Evolutionary conservation across 106 monocot genomes (phyloP), one percentile per base, ranked within the genome.

Genomic region (Platanthera guangdongensis): DNA sequence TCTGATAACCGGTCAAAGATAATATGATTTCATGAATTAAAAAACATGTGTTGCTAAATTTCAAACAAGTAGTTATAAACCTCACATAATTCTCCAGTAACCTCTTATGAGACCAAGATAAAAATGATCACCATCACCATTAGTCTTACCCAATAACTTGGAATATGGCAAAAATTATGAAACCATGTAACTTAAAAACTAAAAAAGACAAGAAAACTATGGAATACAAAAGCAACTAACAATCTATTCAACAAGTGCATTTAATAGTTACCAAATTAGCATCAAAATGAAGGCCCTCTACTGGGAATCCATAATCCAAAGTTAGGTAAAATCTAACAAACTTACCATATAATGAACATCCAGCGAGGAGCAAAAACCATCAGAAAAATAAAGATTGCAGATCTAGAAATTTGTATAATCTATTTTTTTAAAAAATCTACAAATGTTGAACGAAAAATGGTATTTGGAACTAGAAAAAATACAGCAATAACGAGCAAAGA

Each of bases 211-310:
- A 12, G 11, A 39, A 1, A 68, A 68, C 46, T 14, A 68, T 19
- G 19, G 63, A 63, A 63, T 21, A 9, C 7, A 76, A 63, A 65
- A 74, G 47, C 52, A 72, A 77, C 65, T 25, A 67, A 73, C 72
- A 51, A 80, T 64, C 73, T 73, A 63, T 53, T 83, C 4, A 65
- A 39, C 30, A 77, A 25, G 77, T 18, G 68, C 64, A 77, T 52
- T 18, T 60, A 76, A 77, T 50, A 76, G 63, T 76, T 92, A 96
- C 96, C 96, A 96, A 83, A 46, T 96, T 78, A 77, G 88, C 93
- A 74, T 96, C 96, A 85, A 96, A 96, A 64, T 84, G 54, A 73
- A 93, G 90, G 25, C 89, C 93, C 67, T 91, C 89, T 79, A 96
- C 84, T 50, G 90, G 93, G 80, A 96, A 93, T 74, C 96, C 93